phyloP scores from a whole-genome alignment of 371 early-diverging fungal species.

The Lichtheimia ornata region DNA sequence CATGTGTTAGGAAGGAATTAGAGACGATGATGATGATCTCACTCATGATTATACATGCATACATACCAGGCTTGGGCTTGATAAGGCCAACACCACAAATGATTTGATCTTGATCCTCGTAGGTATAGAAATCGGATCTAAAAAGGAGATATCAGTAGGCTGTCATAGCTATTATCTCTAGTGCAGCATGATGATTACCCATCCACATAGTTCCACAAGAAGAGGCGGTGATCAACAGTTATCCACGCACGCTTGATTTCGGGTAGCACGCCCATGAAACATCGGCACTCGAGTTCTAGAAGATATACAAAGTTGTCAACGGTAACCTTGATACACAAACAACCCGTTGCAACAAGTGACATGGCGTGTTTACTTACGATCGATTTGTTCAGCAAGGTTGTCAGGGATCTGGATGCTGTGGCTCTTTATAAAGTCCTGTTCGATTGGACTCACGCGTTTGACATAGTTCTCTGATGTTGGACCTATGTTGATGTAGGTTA shows the following conservation, averaged over 20 bases:
- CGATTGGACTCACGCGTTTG: slow-evolving; percentile 8
- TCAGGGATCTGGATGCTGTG: slow-evolving; percentile 60
- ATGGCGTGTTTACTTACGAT: slow-evolving; percentile 42
- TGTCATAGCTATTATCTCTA: neutral
- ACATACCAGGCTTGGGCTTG: slow-evolving; percentile 68
- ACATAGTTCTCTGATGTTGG: slow-evolving; percentile 17
- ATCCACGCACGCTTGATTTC: slow-evolving; percentile 80
- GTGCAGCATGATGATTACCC: slow-evolving; percentile 29
- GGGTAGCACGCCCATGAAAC: slow-evolving; percentile 85
- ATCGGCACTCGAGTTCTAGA: slow-evolving; percentile 53
- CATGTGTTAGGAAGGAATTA: neutral
- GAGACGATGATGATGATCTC: neutral
- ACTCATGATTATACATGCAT: neutral
- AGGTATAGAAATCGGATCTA: slow-evolving; percentile 66
- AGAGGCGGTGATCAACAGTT: slow-evolving; percentile 75
- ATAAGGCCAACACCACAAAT: slow-evolving; percentile 81
- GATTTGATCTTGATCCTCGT: slow-evolving; percentile 85
- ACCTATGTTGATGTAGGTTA: slow-evolving; percentile 4
- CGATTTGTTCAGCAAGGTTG: slow-evolving; percentile 69
- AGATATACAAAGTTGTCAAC: neutral
- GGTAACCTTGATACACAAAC: neutral
- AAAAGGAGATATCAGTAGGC: neutral
- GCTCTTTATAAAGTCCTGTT: slow-evolving; percentile 13
- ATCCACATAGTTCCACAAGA: slow-evolving; percentile 78
- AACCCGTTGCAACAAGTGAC: too few relatives aligned